phyloP scores from a whole-genome alignment of 257 asterid species.

The Petrea volubilis region DNA sequence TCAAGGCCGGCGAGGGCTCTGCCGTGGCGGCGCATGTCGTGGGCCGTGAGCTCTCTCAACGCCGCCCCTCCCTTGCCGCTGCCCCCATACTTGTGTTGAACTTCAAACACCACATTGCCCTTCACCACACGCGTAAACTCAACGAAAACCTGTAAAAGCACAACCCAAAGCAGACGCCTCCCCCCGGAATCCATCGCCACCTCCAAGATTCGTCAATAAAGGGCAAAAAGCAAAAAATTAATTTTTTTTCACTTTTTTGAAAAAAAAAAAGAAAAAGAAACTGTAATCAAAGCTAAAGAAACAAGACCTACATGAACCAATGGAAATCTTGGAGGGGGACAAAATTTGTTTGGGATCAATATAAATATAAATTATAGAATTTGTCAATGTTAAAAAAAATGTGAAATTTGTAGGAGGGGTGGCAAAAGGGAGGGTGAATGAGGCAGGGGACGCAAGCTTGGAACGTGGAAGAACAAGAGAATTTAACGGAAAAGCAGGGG shows the following conservation, averaged over 20 bases:
- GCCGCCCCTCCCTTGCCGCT: slow-evolving; percentile 32
- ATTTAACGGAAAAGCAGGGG: slow-evolving; percentile 11
- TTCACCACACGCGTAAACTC: slow-evolving; percentile 12
- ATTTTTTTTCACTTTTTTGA: too few species aligned
- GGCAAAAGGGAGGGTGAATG: slow-evolving; percentile 25
- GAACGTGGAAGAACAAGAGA: slow-evolving; percentile 11
- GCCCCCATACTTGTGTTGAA: slow-evolving; percentile 48
- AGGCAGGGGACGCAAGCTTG: neutral
- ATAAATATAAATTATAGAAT: neutral
- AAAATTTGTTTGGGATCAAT: slow-evolving; percentile 1
- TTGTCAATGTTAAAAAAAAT: neutral
- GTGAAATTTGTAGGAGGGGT: neutral
- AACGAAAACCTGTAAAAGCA: slow-evolving; percentile 6
- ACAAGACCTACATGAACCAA: neutral
- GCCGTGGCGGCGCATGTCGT: slow-evolving; percentile 62
- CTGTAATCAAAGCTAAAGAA: neutral
- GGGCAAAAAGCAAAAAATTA: too few species aligned
- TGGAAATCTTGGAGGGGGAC: neutral
- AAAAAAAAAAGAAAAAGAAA: neutral
- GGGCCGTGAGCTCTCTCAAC: slow-evolving; percentile 44
- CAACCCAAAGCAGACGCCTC: slow-evolving; percentile 20
- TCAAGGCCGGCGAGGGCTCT: slow-evolving; percentile 51
- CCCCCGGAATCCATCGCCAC: slow-evolving; percentile 45
- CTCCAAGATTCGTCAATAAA: slow-evolving; percentile 3
- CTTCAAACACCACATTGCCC: slow-evolving; percentile 43